A percentile compares a stretch with the other conserved stretches of the same genome.
These are phyloP conservation scores for Lactarius tabidus DNA, from an alignment of 768 basidiomycete species.

Conservation along the genomic window DNA sequence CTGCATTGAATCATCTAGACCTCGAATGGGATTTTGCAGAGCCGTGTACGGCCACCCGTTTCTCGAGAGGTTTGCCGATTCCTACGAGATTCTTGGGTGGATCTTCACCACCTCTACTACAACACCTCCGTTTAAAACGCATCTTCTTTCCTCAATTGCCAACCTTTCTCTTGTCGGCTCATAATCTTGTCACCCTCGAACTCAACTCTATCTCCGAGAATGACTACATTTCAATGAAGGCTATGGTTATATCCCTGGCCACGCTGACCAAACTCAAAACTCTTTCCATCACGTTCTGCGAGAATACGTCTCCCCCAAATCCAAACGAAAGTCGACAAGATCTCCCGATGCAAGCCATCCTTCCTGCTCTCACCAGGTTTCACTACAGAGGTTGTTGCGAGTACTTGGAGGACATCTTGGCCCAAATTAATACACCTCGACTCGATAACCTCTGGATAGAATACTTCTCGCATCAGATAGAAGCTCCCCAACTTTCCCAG, in stretches of 20 bases:
- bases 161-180: background rate
- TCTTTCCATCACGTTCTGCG: background rate
- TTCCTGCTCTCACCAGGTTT: background rate
- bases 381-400: background rate
- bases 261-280: background rate
- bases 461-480: background rate
- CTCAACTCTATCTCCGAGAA: background rate
- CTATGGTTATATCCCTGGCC: background rate
- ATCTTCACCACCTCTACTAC: background rate
- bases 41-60: too few species aligned
- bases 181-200: background rate
- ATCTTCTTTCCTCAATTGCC: background rate
- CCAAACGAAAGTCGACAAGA: too few species aligned
- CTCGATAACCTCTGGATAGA: background rate
- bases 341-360: background rate
- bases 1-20: background rate
- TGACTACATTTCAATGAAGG: background rate
- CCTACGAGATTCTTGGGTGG: background rate
- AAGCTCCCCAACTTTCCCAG: background rate
- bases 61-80: background rate
- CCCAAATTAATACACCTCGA: too few species aligned
- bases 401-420: too few species aligned
- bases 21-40: too few species aligned
- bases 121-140: background rate
- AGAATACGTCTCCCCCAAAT: too few species aligned